A percentile compares a stretch with the other conserved stretches of the same genome.
Conservation (phyloP, 148 eudicot species). For the Cornus suecica region DNA sequence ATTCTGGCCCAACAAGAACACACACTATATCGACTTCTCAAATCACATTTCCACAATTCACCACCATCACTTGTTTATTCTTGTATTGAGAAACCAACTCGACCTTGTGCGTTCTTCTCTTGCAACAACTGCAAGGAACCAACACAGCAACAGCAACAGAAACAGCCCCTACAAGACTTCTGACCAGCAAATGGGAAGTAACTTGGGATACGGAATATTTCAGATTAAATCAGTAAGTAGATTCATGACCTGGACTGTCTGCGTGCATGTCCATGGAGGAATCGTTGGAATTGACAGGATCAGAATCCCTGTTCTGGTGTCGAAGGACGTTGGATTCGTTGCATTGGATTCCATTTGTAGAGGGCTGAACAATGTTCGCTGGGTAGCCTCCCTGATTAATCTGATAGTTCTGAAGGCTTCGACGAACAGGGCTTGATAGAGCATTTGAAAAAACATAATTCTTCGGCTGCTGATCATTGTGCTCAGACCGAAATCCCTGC, state of each 20-base stretch:
- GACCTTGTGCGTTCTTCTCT: not conserved
- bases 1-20: not conserved
- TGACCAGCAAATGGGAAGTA: not conserved
- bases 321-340: slow-evolving; percentile 28
- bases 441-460: slow-evolving; percentile 86
- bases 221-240: slow-evolving; percentile 44
- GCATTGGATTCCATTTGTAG: slow-evolving; percentile 25
- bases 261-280: slow-evolving; percentile 90
- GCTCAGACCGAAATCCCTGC: slow-evolving; percentile 41
- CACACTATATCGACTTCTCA: not conserved
- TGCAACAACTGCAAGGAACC: not conserved
- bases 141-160: not conserved
- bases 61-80: not conserved
- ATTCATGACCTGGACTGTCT: slow-evolving; percentile 67
- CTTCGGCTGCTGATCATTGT: slow-evolving; percentile 55
- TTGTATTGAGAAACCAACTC: not conserved
- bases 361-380: slow-evolving; percentile 27
- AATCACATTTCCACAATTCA: not conserved
- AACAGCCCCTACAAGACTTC: slow-evolving; percentile 1
- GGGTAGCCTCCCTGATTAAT: slow-evolving; percentile 47
- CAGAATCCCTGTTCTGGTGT: slow-evolving; percentile 45
- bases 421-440: slow-evolving; percentile 76
- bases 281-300: slow-evolving; percentile 48
- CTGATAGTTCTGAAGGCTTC: slow-evolving; percentile 79
- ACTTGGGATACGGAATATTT: not conserved